Evolutionary conservation across 805 yeast genomes (phyloP), one percentile per base, ranked within the genome.

Genomic region (Candida chilensis): DNA sequence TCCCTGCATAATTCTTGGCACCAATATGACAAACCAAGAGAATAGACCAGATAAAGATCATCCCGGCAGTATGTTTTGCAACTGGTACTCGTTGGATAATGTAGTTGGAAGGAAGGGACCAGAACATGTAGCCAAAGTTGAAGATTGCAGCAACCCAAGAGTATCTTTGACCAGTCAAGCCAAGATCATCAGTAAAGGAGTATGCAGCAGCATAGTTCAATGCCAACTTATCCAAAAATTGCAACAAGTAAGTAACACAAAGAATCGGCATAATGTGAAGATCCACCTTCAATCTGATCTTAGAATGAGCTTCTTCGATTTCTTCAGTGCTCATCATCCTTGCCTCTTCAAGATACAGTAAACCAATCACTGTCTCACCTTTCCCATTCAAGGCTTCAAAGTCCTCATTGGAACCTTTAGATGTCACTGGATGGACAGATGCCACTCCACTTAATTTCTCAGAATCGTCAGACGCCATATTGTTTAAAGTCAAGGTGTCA

Each of bases 1-100:
- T 36, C 5, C 60, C 54, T 3, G 48, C 57, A 34, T 54, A 60
- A 36, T 45, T 54, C 13, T 37, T 54, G 27, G 55, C 52, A 9
- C 57, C 63, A 20, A 51, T 42, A 33, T 46, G 52, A 7, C 46
- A 12, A 9, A 46, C 27, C 31, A 38, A 34, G 7, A 38, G 27
- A 2, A 22, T 16, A 3, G 50, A 41, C 54, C 54, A 48, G 8
- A 44, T 36, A 47, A 47, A 44, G 9, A 47, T 25, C 31, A 38
- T 34, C 5, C 36, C 28, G 13, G 13, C 44, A 12, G 40, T 37
- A 30, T 39, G 41, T 32, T 45, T 45, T 10, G 37, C 43, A 16
- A 41, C 38, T 5, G 50, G 48, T 4, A 39, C 30, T 32, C 35
- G 38, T 27, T 46, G 50, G 20, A 46, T 34, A 17, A 47, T 32